phyloP scores from a whole-genome alignment of 495 filamentous ascomycete genomes.

The Extremus antarcticus region DNA sequence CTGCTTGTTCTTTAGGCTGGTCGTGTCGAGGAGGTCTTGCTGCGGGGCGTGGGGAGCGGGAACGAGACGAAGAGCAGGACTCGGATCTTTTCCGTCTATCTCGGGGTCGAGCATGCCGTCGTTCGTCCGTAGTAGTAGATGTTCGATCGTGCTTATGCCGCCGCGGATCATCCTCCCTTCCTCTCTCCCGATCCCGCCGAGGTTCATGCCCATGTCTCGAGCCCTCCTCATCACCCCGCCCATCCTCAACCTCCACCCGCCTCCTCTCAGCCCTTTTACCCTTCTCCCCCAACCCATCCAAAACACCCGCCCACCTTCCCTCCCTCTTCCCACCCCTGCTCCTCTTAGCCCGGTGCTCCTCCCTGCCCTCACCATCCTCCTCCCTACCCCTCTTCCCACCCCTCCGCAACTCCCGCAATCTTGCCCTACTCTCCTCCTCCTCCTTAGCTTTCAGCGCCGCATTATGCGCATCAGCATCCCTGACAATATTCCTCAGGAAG shows the following conservation, averaged over 20 bases:
- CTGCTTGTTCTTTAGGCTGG: background rate
- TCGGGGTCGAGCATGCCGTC: background rate
- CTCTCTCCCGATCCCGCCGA: background rate
- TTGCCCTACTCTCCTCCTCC: conserved; percentile 49
- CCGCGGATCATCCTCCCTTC: background rate
- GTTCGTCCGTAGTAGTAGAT: background rate
- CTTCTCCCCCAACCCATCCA: background rate
- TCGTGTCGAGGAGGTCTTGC: background rate
- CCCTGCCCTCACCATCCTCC: conserved; percentile 6
- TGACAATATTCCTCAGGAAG: conserved; percentile 80
- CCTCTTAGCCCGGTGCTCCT: background rate
- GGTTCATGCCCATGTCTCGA: background rate
- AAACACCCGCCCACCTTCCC: conserved; percentile 10
- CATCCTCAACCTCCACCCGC: background rate
- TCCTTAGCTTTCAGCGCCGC: conserved; percentile 75
- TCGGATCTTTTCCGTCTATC: background rate
- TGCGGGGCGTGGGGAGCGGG: background rate
- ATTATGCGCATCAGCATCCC: conserved; percentile 83
- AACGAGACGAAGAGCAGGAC: background rate
- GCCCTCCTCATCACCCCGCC: background rate
- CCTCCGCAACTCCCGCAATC: conserved; percentile 41
- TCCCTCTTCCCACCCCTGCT: conserved; percentile 5
- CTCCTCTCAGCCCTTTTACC: background rate
- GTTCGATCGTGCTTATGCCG: background rate
- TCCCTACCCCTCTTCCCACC: conserved; percentile 15